Evolutionary conservation across 345 rosid species (phyloP), one percentile per base, ranked within the genome.

Genomic region (Syzygium grande): DNA sequence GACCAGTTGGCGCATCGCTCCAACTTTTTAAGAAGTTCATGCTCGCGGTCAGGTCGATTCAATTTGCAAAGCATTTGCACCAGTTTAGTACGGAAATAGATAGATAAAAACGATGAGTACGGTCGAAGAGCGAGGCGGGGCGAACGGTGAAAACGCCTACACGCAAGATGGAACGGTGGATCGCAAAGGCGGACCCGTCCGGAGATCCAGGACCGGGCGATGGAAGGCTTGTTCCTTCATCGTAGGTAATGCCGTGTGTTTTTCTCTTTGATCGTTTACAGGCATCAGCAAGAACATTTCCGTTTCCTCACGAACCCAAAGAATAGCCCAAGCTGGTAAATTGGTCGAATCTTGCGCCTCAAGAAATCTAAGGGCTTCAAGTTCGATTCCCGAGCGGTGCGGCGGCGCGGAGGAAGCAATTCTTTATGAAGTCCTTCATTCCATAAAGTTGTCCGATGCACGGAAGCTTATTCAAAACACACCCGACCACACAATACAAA

Each of bases 211-310:
- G 11, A 92, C 95, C 10, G 95, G 96, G 4, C 87, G 91, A 73
- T 95, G 97, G 96, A 92, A 25, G 90, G 95, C 92, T 83, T 93
- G 92, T 84, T 91, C 92, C 88, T 95, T 95, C 88, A 92, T 95
- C 52, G 90, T 92, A 2, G 95, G 94, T 92, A 92, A 87, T 89
- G 19, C 11, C 11, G 11, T 49, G 22, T 41, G 11, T 19, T 25
- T 25, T 51, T n/a, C 46, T 58, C 52, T 43, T 22, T n/a, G 17
- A 25, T 56, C 56, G 14, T 73, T 73, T 34, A 34, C 7, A 1
- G 49, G 6, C 80, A 73, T 19, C 80, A 2, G 23, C 80, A 9
- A 34, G 80, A 73, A 51, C 41, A 17, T 46, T 13, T 19, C 17
- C 49, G 56, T 51, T 52, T 29, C 34, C 34, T 59, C 61, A 38